phyloP scores from a whole-genome alignment of 129 eudicot genomes.

The Flaveria ramosissima region DNA sequence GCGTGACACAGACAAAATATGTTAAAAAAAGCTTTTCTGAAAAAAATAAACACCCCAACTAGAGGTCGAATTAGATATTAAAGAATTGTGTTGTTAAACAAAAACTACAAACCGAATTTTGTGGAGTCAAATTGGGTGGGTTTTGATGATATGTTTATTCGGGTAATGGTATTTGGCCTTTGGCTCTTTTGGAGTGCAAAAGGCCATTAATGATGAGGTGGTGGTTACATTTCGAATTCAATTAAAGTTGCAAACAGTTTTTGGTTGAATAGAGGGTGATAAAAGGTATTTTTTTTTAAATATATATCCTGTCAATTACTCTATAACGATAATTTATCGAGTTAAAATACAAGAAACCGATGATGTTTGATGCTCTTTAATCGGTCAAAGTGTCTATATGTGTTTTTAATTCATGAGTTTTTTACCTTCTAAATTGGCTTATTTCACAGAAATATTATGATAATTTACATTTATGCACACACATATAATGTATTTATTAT shows the following conservation, averaged over 20 bases:
- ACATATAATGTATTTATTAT: background rate
- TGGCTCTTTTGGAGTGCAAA: slow-evolving; percentile 39
- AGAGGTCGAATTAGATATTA: background rate
- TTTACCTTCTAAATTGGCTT: slow-evolving; percentile 28
- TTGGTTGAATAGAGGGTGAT: too few species aligned
- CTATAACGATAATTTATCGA: too few species aligned
- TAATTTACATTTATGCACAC: background rate
- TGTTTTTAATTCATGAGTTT: slow-evolving; percentile 1
- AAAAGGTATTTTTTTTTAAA: too few species aligned
- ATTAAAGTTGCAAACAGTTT: slow-evolving; percentile 21
- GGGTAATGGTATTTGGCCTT: slow-evolving; percentile 27
- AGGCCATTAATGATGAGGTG: slow-evolving; percentile 19
- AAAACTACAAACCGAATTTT: background rate
- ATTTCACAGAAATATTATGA: background rate
- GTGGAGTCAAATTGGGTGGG: slow-evolving; percentile 19
- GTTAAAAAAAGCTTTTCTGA: too few species aligned
- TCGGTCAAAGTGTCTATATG: background rate
- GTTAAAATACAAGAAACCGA: too few species aligned
- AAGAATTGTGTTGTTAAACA: background rate
- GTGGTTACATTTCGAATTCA: slow-evolving; percentile 16
- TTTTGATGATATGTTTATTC: slow-evolving; percentile 25
- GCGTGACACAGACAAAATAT: too few species aligned
- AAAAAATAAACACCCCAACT: too few species aligned
- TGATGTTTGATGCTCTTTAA: background rate
- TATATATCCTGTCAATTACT: too few species aligned